Evolutionary conservation across 2,329 filamentous ascomycete genomes (phyloP).

Genomic region (Stagonosporopsis rhizophila): DNA sequence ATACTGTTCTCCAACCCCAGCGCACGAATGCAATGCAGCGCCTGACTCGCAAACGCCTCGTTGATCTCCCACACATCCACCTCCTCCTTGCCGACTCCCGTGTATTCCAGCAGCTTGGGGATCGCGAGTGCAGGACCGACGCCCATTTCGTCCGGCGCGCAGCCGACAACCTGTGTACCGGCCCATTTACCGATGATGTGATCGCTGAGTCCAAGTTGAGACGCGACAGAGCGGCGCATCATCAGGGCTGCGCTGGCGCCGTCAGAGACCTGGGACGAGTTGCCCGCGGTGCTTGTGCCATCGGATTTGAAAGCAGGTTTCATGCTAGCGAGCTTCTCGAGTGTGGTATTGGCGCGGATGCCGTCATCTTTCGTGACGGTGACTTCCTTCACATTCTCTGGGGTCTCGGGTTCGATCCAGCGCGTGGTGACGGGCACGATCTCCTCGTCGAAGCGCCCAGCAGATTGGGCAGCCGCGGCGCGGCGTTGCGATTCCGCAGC

Average conservation of each 20-base stretch:
- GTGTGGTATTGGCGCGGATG: slow-evolving; percentile 71
- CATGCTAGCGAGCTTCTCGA: slow-evolving; percentile 76
- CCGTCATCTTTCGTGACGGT: slow-evolving; percentile 83
- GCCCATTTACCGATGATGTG: slow-evolving; percentile 85
- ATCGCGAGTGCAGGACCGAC: slow-evolving; percentile 87
- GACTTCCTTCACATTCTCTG: slow-evolving; percentile 61
- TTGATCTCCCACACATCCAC: slow-evolving; percentile 93
- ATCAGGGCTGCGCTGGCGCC: slow-evolving; percentile 84
- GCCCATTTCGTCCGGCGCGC: slow-evolving; percentile 91
- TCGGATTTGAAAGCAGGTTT: slow-evolving; percentile 84
- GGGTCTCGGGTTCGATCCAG: slow-evolving; percentile 67
- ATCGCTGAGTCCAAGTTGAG: slow-evolving; percentile 70
- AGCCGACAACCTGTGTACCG: slow-evolving; percentile 76
- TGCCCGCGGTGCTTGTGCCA: slow-evolving; percentile 84
- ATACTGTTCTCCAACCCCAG: slow-evolving; percentile 72
- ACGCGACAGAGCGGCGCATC: slow-evolving; percentile 83
- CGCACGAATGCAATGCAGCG: slow-evolving; percentile 73
- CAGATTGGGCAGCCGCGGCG: slow-evolving; percentile 72
- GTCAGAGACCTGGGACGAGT: slow-evolving; percentile 84
- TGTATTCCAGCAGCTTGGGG: slow-evolving; percentile 75
- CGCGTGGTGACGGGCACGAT: slow-evolving; percentile 80
- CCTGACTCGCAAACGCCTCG: slow-evolving; percentile 74
- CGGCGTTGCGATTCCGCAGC: slow-evolving; percentile 76
- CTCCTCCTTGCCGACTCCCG: slow-evolving; percentile 71
- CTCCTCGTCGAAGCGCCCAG: slow-evolving; percentile 76